phyloP scores from a whole-genome alignment of 805 yeast species.

The Candida berthetii region DNA sequence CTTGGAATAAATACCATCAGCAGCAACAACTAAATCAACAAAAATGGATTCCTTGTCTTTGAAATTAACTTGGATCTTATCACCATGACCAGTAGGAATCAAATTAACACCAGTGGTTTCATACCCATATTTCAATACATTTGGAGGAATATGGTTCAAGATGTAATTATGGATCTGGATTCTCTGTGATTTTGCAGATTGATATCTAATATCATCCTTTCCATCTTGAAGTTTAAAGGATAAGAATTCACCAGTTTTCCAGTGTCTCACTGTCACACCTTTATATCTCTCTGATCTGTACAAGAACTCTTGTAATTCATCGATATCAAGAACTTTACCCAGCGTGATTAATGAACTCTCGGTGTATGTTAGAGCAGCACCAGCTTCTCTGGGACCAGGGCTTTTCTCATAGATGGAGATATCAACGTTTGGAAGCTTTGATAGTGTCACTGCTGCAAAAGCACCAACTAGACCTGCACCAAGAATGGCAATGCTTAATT shows the following conservation, averaged over 20 bases:
- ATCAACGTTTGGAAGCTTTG: constrained; percentile 8
- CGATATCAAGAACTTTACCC: constrained; percentile 6
- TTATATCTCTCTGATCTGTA: constrained; percentile 4
- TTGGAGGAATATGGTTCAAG: constrained; percentile 4
- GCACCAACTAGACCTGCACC: constrained; percentile 6
- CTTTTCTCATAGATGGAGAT: constrained; percentile 8
- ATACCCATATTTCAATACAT: constrained; percentile 1
- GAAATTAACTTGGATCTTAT: constrained; percentile 3
- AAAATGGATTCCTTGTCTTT: constrained; percentile 2
- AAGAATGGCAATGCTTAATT: neutral
- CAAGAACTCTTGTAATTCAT: constrained; percentile 6
- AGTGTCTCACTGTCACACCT: constrained; percentile 6
- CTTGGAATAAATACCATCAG: constrained; percentile 12
- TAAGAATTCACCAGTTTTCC: constrained; percentile 9
- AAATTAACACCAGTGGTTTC: constrained; percentile 2
- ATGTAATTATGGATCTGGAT: constrained; percentile 4
- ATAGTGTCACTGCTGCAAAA: constrained; percentile 5
- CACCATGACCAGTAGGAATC: neutral
- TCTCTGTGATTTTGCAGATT: constrained; percentile 8
- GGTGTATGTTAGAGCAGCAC: constrained; percentile 10
- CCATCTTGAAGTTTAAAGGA: neutral
- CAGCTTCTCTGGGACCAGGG: constrained; percentile 8
- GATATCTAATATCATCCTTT: neutral
- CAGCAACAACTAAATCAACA: constrained; percentile 8
- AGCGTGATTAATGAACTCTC: constrained; percentile 6